Percentiles rank a stretch among this genome's conserved stretches.
Conservation (phyloP, 1,139 yeast genomes). For the Saccharomyces hybrid region DNA sequence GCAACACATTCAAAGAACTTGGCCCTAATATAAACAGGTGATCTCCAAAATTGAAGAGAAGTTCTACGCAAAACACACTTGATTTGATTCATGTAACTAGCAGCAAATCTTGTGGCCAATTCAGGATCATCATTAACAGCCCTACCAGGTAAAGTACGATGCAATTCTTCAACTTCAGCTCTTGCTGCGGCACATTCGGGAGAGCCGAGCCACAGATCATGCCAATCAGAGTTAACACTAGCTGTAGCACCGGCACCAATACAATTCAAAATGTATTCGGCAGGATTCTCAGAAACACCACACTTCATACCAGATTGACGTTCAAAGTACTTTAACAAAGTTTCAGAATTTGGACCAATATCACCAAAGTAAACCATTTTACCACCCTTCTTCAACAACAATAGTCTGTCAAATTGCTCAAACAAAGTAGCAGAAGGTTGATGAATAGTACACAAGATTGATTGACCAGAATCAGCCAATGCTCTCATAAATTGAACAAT, state of each 20-base stretch:
- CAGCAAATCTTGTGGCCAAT: conserved; percentile 33
- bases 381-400: conserved; percentile 49
- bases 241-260: conserved; percentile 70
- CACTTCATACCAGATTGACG: conserved; percentile 44
- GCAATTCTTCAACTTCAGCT: conserved; percentile 34
- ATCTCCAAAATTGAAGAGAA: conserved; percentile 42
- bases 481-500: conserved; percentile 45
- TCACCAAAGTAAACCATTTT: conserved; percentile 63
- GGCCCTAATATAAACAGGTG: conserved; percentile 43
- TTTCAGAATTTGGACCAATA: conserved; percentile 47
- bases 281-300: conserved; percentile 50
- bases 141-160: conserved; percentile 23
- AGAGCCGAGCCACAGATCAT: conserved; percentile 41
- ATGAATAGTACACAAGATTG: conserved; percentile 50
- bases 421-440: conserved; percentile 55
- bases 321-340: conserved; percentile 50
- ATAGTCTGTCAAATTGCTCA: conserved; percentile 45
- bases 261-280: conserved; percentile 57
- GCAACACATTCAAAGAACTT: conserved; percentile 42
- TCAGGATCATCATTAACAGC: conserved; percentile 30
- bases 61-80: conserved; percentile 38
- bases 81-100: conserved; percentile 37
- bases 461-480: conserved; percentile 49
- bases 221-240: conserved; percentile 40
- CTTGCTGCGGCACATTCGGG: conserved; percentile 35